Conservation (phyloP, 225 moss, liverwort and hornwort species). For the Marchantia paleacea region DNA sequence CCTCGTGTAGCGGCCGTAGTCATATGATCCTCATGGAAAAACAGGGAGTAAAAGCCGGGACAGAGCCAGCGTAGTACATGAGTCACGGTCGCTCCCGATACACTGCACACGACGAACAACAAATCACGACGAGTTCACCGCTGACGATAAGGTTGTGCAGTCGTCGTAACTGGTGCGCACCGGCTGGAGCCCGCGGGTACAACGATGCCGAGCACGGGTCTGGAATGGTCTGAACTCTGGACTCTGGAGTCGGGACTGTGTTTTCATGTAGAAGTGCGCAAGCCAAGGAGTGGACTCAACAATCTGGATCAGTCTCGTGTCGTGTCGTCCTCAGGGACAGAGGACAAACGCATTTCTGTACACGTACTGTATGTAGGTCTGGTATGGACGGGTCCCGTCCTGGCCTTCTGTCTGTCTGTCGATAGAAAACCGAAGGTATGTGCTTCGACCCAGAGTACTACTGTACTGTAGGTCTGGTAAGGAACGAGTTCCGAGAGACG, state of each 20-base stretch:
- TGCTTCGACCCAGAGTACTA: not conserved
- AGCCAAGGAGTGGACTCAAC: not conserved
- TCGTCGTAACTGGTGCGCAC: slow-evolving; percentile 3
- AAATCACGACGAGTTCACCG: not conserved
- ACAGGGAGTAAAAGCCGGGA: not conserved
- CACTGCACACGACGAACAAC: not conserved
- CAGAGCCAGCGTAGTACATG: not conserved
- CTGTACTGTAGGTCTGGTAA: not conserved
- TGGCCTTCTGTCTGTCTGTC: not conserved
- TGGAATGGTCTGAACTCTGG: not conserved
- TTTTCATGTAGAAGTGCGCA: not conserved
- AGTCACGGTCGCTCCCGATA: not conserved
- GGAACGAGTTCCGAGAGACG: slow-evolving; percentile 2
- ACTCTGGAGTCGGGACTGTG: not conserved
- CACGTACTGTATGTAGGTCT: not conserved
- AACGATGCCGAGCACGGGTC: not conserved
- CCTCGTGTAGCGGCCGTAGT: not conserved
- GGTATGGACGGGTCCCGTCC: not conserved
- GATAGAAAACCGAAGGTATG: not conserved
- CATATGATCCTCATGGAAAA: not conserved
- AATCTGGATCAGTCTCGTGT: not conserved
- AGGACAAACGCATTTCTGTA: not conserved
- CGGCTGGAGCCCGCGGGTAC: not conserved
- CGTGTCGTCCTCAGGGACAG: not conserved
- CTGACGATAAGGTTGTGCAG: slow-evolving; percentile 17